Base-by-base conservation (phyloP, 1,139 yeast species). In the Taphrina deformans region DNA sequence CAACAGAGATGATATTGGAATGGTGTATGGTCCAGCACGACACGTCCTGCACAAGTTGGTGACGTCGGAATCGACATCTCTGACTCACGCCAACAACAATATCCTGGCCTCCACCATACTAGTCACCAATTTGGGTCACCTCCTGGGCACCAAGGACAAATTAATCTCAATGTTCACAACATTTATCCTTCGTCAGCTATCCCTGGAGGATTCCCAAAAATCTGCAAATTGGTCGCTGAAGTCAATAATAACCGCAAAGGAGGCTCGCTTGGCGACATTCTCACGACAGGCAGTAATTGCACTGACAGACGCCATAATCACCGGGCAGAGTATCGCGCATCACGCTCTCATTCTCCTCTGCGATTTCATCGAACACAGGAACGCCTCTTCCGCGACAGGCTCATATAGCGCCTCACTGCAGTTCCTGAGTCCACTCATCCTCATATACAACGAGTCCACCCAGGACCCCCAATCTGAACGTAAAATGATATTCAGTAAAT, bases 21-120 rank as follows among this genome's bases (percentile, higher is more conserved):
- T 59, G 56, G 26, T 59, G 14, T 24, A 31, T 38, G 63, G 55
- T 3, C 63, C 63, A 0, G 55, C 46, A 10, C 35, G 63, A 21
- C 46, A 59, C 27, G 50, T 59, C 18, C 33, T 59, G 26, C 33
- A 35, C 18, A 50, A 52, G 29, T 29, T 59, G 29, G 27, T 48
- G 18, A 52, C 51, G 10, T 33, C 55, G 4, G 63, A 50, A 12
- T 18, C 40, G 26, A 26, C 50, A 2, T 31, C 50, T 14, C 12
- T 41, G 35, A 53, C 38, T 3, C 38, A 27, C 18, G 21, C 35
- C 24, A 52, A 59, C 50, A 59, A 59, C 51, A 59, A 59, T 26
- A 38, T 59, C 26, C 31, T 59, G 27, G 56, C 63, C 12, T 24
- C 50, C 12, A 50, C 63, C 4, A 59, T 59, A 12, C 63, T 59